Base-by-base conservation (phyloP, 2,329 filamentous ascomycete genomes). In the Tolypocladium sp. region DNA sequence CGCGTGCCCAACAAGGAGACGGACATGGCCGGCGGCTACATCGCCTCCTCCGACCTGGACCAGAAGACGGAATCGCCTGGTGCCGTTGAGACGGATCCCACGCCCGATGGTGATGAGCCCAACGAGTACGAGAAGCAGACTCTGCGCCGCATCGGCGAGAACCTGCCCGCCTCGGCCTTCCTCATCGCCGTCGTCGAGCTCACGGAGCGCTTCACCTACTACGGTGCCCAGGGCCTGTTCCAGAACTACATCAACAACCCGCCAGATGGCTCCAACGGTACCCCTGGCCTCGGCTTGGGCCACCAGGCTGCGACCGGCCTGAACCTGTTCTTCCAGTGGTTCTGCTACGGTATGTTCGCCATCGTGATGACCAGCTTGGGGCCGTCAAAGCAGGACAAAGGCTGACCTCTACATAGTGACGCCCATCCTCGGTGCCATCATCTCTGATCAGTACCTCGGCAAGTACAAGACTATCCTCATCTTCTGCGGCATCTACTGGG, bases 381-480 rank as follows among this genome's bases (percentile, higher is more conserved):
- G 2, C 15, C 25, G 7, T 13, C 4, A 7, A 7, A 35, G 30
- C 49, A 7, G 20, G 27, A 12, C 9, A n/a, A 4, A 41, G 22
- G 22, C 60, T 61, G 41, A 62, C 42, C n/a, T 17, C 5, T 10
- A 0, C 15, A 13, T 46, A 71, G 71, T 75, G 8, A 76, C 74
- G 0, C 73, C 74, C 12, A 76, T 77, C 58, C 63, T 80, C 58
- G 82, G 82, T 66, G 82, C 80, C 65, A 82, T 82, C 67, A 74
- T 84, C 57, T 80, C 81, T 12, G 76, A 85, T 65, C 79, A 81
- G 66, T 84, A 83, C 61, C 76, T 84, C 35, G 83, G 83, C 57
- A 82, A 82, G 66, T 85, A 82, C 74, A 84, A 82, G 72, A 83
- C 83, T n/a, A 85, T 86, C 61, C 73, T 82, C 60, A 67, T 79